A percentile compares a stretch with the other conserved stretches of the same genome.
phyloP scores from a whole-genome alignment of 352 stramenopile genomes.

The Globisporangium polare region DNA sequence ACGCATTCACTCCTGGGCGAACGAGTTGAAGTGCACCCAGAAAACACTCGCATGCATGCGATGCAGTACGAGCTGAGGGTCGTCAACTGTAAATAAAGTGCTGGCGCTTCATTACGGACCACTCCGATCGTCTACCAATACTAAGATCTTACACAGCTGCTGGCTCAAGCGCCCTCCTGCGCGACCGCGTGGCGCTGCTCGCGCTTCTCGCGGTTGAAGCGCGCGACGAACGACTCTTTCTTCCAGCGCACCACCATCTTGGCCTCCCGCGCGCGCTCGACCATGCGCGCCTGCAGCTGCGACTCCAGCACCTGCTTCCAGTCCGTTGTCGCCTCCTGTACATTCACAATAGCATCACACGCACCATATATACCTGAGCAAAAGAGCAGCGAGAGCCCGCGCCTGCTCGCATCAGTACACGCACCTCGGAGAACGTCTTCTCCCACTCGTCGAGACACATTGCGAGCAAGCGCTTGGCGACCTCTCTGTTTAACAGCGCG shows the following conservation, averaged over 20 bases:
- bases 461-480: conserved; percentile 57
- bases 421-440: conserved; percentile 46
- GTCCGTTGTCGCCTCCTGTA: conserved; percentile 52
- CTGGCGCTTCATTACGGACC: background rate
- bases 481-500: conserved; percentile 26
- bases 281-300: conserved; percentile 45
- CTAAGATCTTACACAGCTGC: background rate
- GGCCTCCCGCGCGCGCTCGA: conserved; percentile 50
- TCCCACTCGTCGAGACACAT: conserved; percentile 51
- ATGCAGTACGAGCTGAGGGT: background rate
- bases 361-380: background rate
- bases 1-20: background rate
- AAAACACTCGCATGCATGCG: background rate
- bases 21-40: background rate
- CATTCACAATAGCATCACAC: background rate
- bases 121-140: too few relatives aligned
- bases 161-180: background rate
- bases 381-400: background rate
- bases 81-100: background rate
- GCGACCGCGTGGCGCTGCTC: conserved; percentile 31
- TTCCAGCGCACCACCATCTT: conserved; percentile 62
- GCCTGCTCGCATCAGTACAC: too few relatives aligned
- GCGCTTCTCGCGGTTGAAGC: conserved; percentile 76
- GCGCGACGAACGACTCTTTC: conserved; percentile 72
- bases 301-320: conserved; percentile 55